A percentile compares a stretch with the other conserved stretches of the same genome.
These are phyloP conservation scores for Phytophthora quininea DNA, from an alignment of 352 stramenopile genomes.

Conservation along the genomic window DNA sequence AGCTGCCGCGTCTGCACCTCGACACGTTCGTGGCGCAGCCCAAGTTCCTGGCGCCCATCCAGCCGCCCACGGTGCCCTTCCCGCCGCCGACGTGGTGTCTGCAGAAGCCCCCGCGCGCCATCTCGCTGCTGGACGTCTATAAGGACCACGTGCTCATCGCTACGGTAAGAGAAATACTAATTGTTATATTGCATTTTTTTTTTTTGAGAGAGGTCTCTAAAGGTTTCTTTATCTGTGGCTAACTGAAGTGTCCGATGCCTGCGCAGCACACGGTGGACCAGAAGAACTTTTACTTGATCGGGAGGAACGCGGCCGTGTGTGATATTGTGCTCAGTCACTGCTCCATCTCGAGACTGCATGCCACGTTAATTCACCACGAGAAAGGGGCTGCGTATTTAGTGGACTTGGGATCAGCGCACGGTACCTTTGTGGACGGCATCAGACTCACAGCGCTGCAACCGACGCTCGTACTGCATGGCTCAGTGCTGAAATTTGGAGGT, in stretches of 20 bases:
- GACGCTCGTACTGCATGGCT: slow-evolving; percentile 69
- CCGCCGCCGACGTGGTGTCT: slow-evolving; percentile 63
- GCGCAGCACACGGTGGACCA: slow-evolving; percentile 76
- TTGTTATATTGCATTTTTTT: background rate
- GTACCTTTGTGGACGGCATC: slow-evolving; percentile 76
- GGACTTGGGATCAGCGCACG: slow-evolving; percentile 79
- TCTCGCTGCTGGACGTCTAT: slow-evolving; percentile 81
- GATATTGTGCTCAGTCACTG: slow-evolving; percentile 85
- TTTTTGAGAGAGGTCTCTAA: background rate
- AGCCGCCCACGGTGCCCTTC: slow-evolving; percentile 72
- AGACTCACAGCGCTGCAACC: slow-evolving; percentile 64
- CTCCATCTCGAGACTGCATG: slow-evolving; percentile 84
- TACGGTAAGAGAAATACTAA: slow-evolving; percentile 44
- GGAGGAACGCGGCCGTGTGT: slow-evolving; percentile 73
- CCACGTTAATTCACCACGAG: slow-evolving; percentile 74
- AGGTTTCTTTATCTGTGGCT: slow-evolving; percentile 1
- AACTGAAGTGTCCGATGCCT: background rate
- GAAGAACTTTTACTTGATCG: slow-evolving; percentile 80
- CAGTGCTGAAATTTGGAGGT: slow-evolving; percentile 74
- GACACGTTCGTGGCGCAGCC: slow-evolving; percentile 51
- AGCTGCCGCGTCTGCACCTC: slow-evolving; percentile 73
- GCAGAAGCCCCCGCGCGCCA: slow-evolving; percentile 55
- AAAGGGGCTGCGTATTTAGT: slow-evolving; percentile 79
- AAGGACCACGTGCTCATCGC: slow-evolving; percentile 83
- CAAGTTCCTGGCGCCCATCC: slow-evolving; percentile 74